These are phyloP conservation scores for Boechera divaricarpa DNA, from an alignment of 345 rosid genomes.

Conservation along the genomic window DNA sequence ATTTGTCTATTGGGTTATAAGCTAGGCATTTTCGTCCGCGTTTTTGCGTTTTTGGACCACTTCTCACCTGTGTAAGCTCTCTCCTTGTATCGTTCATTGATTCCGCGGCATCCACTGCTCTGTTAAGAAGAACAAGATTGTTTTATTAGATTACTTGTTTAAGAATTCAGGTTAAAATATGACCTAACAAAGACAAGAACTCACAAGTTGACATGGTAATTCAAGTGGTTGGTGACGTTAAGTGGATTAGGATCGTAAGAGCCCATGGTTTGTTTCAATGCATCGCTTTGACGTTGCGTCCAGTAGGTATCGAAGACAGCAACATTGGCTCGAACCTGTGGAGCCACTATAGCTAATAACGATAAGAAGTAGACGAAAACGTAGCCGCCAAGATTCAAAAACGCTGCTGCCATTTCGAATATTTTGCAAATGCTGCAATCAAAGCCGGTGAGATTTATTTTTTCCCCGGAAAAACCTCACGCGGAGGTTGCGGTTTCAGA, in stretches of 20 bases:
- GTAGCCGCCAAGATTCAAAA: constrained; percentile 17
- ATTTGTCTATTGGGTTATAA: constrained; percentile 65
- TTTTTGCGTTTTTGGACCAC: constrained; percentile 24
- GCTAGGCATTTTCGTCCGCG: constrained; percentile 49
- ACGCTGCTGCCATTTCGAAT: constrained; percentile 17
- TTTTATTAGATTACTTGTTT: constrained; percentile 26
- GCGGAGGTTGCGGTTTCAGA: constrained; percentile 12
- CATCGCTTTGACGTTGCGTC: constrained; percentile 36
- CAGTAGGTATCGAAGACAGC: constrained; percentile 39
- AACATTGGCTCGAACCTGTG: constrained; percentile 28
- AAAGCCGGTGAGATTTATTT: neutral
- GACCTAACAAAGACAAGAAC: constrained; percentile 29
- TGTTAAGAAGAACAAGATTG: constrained; percentile 11
- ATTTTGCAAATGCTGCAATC: constrained; percentile 13
- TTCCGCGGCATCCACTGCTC: constrained; percentile 34
- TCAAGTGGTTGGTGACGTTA: constrained; percentile 41
- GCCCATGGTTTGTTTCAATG: constrained; percentile 17
- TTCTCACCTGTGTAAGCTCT: constrained; percentile 38
- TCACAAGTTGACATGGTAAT: constrained; percentile 40
- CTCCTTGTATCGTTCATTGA: constrained; percentile 46
- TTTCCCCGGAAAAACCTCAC: constrained; percentile 18
- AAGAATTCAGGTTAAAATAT: constrained; percentile 16
- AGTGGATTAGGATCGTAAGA: constrained; percentile 43
- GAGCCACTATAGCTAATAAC: constrained; percentile 23
- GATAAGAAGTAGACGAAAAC: constrained; percentile 25